Evolutionary conservation across 331 rosid genomes (phyloP).

Genomic region (Rhamnella rubrinervis): DNA sequence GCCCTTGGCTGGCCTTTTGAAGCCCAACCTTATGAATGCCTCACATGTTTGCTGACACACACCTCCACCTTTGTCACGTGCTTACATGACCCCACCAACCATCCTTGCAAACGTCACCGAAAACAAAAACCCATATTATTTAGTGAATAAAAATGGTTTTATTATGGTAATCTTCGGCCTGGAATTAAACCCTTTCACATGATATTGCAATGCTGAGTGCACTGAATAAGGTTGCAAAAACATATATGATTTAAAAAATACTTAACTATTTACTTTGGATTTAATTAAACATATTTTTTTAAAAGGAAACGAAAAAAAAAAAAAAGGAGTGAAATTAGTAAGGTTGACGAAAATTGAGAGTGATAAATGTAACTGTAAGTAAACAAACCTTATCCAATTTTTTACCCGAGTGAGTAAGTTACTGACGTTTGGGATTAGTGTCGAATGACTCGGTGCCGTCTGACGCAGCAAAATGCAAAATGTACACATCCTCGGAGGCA

Average conservation of each 20-base stretch:
- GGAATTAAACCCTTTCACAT: too few species aligned
- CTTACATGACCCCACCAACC: conserved; percentile 43
- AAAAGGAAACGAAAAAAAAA: background rate
- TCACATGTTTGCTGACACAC: conserved; percentile 92
- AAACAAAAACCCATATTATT: background rate
- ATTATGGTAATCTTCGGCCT: too few species aligned
- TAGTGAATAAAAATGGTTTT: too few species aligned
- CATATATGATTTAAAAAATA: background rate
- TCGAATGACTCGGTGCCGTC: conserved; percentile 25
- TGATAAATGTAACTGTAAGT: conserved; percentile 16
- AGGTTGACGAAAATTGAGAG: conserved; percentile 17
- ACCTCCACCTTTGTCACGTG: conserved; percentile 72
- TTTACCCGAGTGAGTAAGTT: conserved; percentile 22
- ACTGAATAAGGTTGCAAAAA: background rate
- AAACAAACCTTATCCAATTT: conserved; percentile 44
- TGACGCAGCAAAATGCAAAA: background rate
- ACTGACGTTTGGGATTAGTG: conserved; percentile 51
- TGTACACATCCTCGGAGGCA: too few species aligned
- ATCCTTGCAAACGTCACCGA: background rate
- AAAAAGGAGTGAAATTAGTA: background rate
- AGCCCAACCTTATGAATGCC: conserved; percentile 27
- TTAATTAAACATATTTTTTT: background rate
- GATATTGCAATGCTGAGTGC: too few species aligned
- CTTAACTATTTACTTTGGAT: background rate
- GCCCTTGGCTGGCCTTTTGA: conserved; percentile 33